These are phyloP conservation scores for Lachnellula willkommii DNA, from an alignment of 2,329 filamentous ascomycete species.

Conservation along the genomic window DNA sequence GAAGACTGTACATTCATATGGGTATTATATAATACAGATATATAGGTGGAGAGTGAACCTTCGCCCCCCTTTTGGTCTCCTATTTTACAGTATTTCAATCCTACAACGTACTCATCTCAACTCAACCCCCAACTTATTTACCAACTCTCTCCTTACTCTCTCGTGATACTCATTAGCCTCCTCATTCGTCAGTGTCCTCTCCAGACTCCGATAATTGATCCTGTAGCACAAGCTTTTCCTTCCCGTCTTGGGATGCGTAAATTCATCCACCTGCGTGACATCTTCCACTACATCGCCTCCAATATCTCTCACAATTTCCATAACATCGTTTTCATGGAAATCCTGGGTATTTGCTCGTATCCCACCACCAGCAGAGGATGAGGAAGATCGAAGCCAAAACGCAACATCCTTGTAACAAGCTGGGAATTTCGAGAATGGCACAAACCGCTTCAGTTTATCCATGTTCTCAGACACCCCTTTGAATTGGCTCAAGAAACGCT, in stretches of 20 bases:
- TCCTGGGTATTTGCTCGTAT: constrained; percentile 36
- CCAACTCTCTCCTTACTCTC: constrained; percentile 58
- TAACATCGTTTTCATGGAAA: constrained; percentile 94
- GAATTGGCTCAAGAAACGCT: constrained; percentile 85
- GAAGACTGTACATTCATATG: no score
- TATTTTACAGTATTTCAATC: background rate
- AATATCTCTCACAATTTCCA: constrained; percentile 85
- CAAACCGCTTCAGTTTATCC: constrained; percentile 55
- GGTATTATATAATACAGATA: no score
- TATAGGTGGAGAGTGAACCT: no score
- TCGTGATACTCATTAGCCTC: constrained; percentile 76
- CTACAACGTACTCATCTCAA: constrained; percentile 48
- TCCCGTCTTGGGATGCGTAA: constrained; percentile 79
- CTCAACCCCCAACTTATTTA: constrained; percentile 71
- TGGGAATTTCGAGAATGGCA: constrained; percentile 87
- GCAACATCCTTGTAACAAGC: constrained; percentile 87
- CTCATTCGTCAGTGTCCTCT: constrained; percentile 79
- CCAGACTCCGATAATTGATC: constrained; percentile 88
- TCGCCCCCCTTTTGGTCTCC: background rate
- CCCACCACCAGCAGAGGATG: constrained; percentile 44
- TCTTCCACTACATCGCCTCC: constrained; percentile 84
- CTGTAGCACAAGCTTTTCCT: constrained; percentile 84
- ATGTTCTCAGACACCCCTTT: constrained; percentile 51
- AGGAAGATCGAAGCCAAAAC: constrained; percentile 69
- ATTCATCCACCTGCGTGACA: constrained; percentile 77